Evolutionary conservation across 176 grass and related monocot species (phyloP), one percentile per base, ranked within the genome.

Genomic region (Oryza rufipogon): DNA sequence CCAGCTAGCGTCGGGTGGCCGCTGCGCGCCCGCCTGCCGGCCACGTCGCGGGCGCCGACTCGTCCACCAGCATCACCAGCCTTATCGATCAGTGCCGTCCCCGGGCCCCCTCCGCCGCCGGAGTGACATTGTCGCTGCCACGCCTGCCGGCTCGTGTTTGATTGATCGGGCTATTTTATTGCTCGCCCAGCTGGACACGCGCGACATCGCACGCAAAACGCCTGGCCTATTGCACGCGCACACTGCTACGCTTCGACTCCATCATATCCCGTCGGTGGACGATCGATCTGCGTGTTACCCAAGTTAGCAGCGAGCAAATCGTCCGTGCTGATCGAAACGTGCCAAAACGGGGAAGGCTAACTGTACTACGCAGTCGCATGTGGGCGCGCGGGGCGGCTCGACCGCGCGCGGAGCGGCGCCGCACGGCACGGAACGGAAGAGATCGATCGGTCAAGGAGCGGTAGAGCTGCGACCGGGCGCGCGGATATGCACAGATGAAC

Each of bases 131-230:
- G 87, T 71, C 71, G 49, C 64, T 52, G 77, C 82, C 51, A 85
- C 77, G 82, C 77, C 22, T 17, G 87, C 52, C 44, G 39, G 49
- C 51, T 63, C 46, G 67, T 23, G 58, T 54, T 20, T 85, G 87
- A 76, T 42, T 76, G 82, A 88, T 83, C 9, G 49, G 4, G 23
- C 80, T 41, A 71, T 44, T 81, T 54, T 51, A 81, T 71, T 52
- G 47, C 38, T 48, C 48, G 12, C 2, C 45, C 8, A 10, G 49
- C 30, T 7, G 48, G 82, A 71, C 82, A 89, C 71, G 82, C 77
- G 22, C 82, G 77, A 11, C 87, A 1, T 38, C 82, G 65, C 48
- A 2, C 65, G 14, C 39, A 63, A 11, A 26, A 22, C 36, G 28
- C 45, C 34, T 33, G 68, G 58, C 16, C 36, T 13, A 20, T 13